Evolutionary conservation across 192 early-diverging fungal genomes (phyloP).

Genomic region (Coemansia biformis): DNA sequence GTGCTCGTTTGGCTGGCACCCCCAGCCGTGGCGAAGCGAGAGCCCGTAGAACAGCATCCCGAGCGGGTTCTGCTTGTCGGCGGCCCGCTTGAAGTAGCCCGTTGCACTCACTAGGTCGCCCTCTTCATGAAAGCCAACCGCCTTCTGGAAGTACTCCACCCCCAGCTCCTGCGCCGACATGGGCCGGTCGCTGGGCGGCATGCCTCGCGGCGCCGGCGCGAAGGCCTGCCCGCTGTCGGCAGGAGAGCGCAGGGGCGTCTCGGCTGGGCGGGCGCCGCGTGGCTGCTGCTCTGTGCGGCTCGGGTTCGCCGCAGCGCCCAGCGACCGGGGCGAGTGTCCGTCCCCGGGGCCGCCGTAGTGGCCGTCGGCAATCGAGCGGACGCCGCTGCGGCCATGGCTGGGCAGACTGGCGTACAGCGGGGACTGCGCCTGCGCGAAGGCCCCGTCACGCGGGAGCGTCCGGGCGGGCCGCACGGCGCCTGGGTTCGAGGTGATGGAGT

Average conservation of each 20-base stretch:
- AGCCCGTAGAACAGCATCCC: constrained; percentile 71
- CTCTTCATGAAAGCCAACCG: constrained; percentile 63
- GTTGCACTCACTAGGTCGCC: constrained; percentile 69
- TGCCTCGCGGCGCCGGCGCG: too few species aligned
- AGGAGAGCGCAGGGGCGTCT: too few species aligned
- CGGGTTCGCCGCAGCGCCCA: too few species aligned
- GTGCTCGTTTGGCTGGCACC: constrained; percentile 61
- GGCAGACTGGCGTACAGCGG: constrained; percentile 36
- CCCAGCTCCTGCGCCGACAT: constrained; percentile 36
- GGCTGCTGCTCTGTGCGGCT: too few species aligned
- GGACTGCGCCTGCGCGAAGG: constrained; percentile 28
- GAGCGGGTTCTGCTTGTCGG: constrained; percentile 57
- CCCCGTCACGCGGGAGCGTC: constrained; percentile 6
- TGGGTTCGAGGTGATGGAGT: constrained; percentile 45
- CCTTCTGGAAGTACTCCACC: constrained; percentile 62
- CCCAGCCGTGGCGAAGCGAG: constrained; percentile 75
- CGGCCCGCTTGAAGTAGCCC: constrained; percentile 62
- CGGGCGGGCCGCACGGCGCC: constrained; percentile 16
- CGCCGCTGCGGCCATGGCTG: constrained; percentile 19
- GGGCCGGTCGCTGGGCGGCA: background rate
- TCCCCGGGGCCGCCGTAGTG: too few species aligned
- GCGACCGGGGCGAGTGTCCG: too few species aligned
- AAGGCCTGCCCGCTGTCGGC: background rate
- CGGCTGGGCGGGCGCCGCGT: too few species aligned
- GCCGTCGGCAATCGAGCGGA: too few species aligned